Evolutionary conservation across 495 filamentous ascomycete genomes (phyloP).

Genomic region (Penicillium roqueforti): DNA sequence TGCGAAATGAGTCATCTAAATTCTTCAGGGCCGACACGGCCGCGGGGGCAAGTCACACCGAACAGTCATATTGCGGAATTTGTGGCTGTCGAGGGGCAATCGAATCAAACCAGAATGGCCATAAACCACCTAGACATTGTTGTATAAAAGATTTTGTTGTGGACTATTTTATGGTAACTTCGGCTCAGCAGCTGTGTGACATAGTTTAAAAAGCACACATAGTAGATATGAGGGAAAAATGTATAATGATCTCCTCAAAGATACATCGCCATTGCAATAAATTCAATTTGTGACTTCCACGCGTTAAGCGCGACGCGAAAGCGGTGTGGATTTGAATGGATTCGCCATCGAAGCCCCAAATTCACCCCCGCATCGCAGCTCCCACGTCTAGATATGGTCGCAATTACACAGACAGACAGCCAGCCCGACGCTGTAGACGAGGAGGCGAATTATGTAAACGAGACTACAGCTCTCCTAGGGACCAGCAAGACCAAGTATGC

Average conservation of each 20-base stretch:
- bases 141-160: background rate
- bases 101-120: background rate
- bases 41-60: background rate
- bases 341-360: background rate
- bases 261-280: background rate
- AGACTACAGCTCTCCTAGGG: conserved; percentile 21
- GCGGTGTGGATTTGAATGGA: background rate
- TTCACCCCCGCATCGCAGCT: background rate
- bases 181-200: background rate
- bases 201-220: background rate
- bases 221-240: too few relatives aligned
- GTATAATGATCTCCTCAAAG: background rate
- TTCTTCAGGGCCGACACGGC: background rate
- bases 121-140: background rate
- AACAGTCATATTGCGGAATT: background rate
- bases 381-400: conserved; percentile 9
- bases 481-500: background rate
- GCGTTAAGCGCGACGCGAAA: background rate
- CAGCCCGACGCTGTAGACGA: background rate
- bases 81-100: background rate
- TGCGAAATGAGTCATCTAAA: background rate
- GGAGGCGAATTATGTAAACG: conserved; percentile 12
- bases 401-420: background rate
- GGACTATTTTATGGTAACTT: background rate
- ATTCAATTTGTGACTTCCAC: too few relatives aligned